Evolutionary conservation across 140 eudicot species (phyloP), one percentile per base, ranked within the genome.

Genomic region (Senecio squalidus): DNA sequence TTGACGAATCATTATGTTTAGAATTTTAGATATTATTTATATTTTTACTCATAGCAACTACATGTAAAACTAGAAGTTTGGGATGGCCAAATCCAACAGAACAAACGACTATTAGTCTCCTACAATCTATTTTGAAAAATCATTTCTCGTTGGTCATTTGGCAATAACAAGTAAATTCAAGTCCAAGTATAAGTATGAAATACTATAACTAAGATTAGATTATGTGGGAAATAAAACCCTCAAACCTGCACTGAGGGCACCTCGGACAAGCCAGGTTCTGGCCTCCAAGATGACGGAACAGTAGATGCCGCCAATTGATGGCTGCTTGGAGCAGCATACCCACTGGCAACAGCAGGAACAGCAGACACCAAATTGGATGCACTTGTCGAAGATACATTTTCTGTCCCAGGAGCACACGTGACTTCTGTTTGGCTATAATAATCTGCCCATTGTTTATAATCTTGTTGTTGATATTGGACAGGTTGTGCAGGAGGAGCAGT

Each of bases 331-430:
- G 85, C 76, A 53, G 84, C 31, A 66, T 86, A 84, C 41, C 86
- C 82, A 70, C 69, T 50, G 17, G 70, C 67, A 60, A 59, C 79
- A 58, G 65, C 81, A 69, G 96, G 88, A 69, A 64, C 70, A 66
- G 84, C 64, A 58, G 81, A 48, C 46, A 63, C 74, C 26, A 73
- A 31, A 66, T 68, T 79, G 54, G 86, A 46, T 38, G 82, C 69
- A 65, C 63, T 75, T 25, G 86, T 51, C 36, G 82, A 79, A 40
- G 92, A 59, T 21, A 79, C 36, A 30, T 84, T 81, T 70, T 92
- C 98, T 8, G 98, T 92, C 29, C 98, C 98, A 55, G 98, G 98
- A 65, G 98, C 98, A 81, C 98, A 92, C 28, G 82, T 81, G 47
- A 86, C 96, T 67, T 92, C 98, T 0, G 95, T 87, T 65, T 92